These are phyloP conservation scores for Stephania cephalantha DNA, from an alignment of 164 flowering plant species.

Conservation along the genomic window DNA sequence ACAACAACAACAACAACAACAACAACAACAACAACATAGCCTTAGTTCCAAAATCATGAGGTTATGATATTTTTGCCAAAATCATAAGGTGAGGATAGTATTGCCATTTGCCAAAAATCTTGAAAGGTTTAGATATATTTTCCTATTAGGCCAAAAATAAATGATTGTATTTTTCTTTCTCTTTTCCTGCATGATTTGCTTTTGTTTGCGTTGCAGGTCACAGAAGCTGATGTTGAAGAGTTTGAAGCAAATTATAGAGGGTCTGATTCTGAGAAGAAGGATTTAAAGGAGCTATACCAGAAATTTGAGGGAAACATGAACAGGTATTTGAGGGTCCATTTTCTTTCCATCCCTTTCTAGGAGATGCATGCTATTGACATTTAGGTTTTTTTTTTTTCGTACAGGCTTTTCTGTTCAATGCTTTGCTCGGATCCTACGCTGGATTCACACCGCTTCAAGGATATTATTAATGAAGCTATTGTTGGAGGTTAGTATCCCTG, in stretches of 20 bases:
- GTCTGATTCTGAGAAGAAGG: slow-evolving; percentile 81
- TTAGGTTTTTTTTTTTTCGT: slow-evolving; percentile 4
- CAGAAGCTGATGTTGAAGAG: slow-evolving; percentile 90
- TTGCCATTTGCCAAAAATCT: too few species aligned
- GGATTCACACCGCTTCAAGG: slow-evolving; percentile 97
- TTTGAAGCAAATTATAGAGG: slow-evolving; percentile 95
- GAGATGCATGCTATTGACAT: background rate
- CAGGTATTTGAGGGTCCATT: slow-evolving; percentile 33
- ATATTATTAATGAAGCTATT: slow-evolving; percentile 79
- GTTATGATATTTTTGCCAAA: too few species aligned
- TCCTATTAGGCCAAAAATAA: too few species aligned
- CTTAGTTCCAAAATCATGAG: too few species aligned
- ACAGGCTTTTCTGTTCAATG: slow-evolving; percentile 94
- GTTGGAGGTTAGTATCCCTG: slow-evolving; percentile 47
- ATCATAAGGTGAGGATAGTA: too few species aligned
- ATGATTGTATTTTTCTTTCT: background rate
- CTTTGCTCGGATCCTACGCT: slow-evolving; percentile 87
- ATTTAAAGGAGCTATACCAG: slow-evolving; percentile 66
- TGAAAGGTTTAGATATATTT: too few species aligned
- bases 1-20: too few species aligned
- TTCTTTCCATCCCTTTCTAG: background rate
- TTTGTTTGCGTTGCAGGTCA: slow-evolving; percentile 43
- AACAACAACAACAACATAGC: too few species aligned
- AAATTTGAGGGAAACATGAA: slow-evolving; percentile 87
- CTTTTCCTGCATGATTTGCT: background rate